Base-by-base conservation (phyloP, 2,329 filamentous ascomycete species). In the Pestalotiopsis sp. region DNA sequence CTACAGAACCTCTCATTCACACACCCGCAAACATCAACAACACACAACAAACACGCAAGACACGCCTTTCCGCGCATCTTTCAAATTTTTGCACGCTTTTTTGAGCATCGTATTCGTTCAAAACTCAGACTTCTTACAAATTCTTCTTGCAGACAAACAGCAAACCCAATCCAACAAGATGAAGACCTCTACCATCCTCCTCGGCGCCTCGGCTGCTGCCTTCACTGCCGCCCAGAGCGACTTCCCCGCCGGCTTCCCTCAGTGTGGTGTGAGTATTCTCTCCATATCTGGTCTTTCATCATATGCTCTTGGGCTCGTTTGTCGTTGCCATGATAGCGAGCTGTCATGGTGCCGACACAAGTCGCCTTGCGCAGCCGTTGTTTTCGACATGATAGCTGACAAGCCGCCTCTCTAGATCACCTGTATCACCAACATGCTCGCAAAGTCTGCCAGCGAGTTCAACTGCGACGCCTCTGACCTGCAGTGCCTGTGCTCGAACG, bases 381-480 rank as follows among this genome's bases (percentile, higher is more conserved):
- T 17, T 63, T 38, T 68, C 41, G 70, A 62, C 23, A 20, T 13
- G 25, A 14, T 23, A 56, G 6, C 63, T 60, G 20, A 25, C 68
- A 65, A 38, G 58, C 27, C 67, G n/a, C 40, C 40, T n/a, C 52
- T 63, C 6, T 67, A 89, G 86, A 79, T 78, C 74, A 79, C 74
- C 56, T 89, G 87, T 73, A 80, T 83, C 71, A 77, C 74, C 75
- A 85, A 86, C 80, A 88, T 90, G 86, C 72, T 84, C n/a, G 73
- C 66, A 68, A 81, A 85, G 79, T 52, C 65, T 20, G 81, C 81
- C 61, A 40, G 71, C 41, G 76, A 82, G 66, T 82, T 89, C 45
- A 82, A 82, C 69, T 90, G 87, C 79, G 61, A 56, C 3, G 69
- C 73, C 67, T 75, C 74, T 56, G 78, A 83, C 67, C 68, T 72